These are phyloP conservation scores for Zymoseptoria crescenta DNA, from an alignment of 2,329 filamentous ascomycete species.

Conservation along the genomic window DNA sequence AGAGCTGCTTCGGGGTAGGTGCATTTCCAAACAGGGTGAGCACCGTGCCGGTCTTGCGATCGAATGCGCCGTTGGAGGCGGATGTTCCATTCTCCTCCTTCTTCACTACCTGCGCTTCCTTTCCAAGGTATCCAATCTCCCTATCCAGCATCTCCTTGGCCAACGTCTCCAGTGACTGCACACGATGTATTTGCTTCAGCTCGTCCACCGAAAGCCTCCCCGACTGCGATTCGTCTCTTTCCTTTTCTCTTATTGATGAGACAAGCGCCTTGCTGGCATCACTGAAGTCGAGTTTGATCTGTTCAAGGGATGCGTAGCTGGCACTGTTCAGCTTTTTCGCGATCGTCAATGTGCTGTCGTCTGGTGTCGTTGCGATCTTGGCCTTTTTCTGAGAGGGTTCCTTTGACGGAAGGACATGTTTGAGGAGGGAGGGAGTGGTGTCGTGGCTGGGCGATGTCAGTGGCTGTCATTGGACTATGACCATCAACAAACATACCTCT, in stretches of 20 bases:
- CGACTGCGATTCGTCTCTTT: conserved; percentile 11
- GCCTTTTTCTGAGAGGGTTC: conserved; percentile 41
- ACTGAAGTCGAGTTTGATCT: conserved; percentile 38
- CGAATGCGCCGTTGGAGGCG: not conserved
- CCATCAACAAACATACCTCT: conserved; percentile 28
- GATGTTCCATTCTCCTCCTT: conserved; percentile 9
- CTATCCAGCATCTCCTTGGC: conserved; percentile 23
- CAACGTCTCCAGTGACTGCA: conserved; percentile 23
- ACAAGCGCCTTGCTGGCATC: conserved; percentile 34
- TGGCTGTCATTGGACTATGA: not conserved
- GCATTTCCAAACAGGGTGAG: conserved; percentile 72
- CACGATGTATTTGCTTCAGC: conserved; percentile 28
- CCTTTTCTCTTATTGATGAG: conserved; percentile 25
- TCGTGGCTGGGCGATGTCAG: conserved; percentile 29
- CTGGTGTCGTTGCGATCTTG: conserved; percentile 28
- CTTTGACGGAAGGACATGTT: conserved; percentile 30
- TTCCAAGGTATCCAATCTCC: conserved; percentile 17
- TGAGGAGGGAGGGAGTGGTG: conserved; percentile 40
- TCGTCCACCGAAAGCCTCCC: conserved; percentile 31
- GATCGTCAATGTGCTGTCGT: conserved; percentile 30
- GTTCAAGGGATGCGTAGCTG: conserved; percentile 35
- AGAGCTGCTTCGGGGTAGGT: conserved; percentile 67
- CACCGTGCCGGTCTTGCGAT: conserved; percentile 46
- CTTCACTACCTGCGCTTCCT: conserved; percentile 9
- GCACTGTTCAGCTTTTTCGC: conserved; percentile 31